A percentile compares a stretch with the other conserved stretches of the same genome.
Evolutionary conservation across 495 filamentous ascomycete species (phyloP).

Genomic region (Immersiella caudata): DNA sequence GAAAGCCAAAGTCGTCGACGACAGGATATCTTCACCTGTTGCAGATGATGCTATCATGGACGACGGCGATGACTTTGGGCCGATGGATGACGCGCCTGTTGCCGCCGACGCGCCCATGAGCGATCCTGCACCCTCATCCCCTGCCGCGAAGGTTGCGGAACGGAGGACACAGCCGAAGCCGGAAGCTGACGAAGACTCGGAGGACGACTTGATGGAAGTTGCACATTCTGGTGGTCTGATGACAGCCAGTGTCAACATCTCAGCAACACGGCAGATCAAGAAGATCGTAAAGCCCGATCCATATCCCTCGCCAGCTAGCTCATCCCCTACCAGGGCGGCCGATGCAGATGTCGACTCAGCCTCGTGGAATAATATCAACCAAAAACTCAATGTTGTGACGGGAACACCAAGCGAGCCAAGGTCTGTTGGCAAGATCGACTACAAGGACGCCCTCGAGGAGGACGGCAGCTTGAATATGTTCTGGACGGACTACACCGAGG

Average conservation of each 20-base stretch:
- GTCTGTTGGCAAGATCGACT: constrained; percentile 74
- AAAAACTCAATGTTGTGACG: constrained; percentile 82
- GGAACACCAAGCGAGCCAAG: constrained; percentile 59
- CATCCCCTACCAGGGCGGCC: constrained; percentile 67
- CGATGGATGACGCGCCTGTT: constrained; percentile 58
- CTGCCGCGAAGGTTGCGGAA: constrained; percentile 75
- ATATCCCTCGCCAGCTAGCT: constrained; percentile 70
- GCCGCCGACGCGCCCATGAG: constrained; percentile 67
- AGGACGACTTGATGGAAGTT: constrained; percentile 83
- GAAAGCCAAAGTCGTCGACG: constrained; percentile 54
- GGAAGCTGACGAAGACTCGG: constrained; percentile 64
- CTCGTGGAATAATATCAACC: constrained; percentile 84
- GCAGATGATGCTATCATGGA: constrained; percentile 49
- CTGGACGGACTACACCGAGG: constrained; percentile 94
- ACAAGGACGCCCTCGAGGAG: constrained; percentile 80
- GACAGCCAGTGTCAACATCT: constrained; percentile 77
- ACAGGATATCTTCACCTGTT: constrained; percentile 48
- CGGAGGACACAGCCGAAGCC: constrained; percentile 71
- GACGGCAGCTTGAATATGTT: constrained; percentile 93
- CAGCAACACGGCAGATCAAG: constrained; percentile 76
- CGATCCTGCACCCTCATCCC: constrained; percentile 84
- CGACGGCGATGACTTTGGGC: constrained; percentile 59
- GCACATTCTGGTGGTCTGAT: constrained; percentile 72
- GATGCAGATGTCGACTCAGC: constrained; percentile 72
- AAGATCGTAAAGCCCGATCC: constrained; percentile 68